These are phyloP conservation scores for Geum urbanum DNA, from an alignment of 306 rosid genomes.

Conservation along the genomic window DNA sequence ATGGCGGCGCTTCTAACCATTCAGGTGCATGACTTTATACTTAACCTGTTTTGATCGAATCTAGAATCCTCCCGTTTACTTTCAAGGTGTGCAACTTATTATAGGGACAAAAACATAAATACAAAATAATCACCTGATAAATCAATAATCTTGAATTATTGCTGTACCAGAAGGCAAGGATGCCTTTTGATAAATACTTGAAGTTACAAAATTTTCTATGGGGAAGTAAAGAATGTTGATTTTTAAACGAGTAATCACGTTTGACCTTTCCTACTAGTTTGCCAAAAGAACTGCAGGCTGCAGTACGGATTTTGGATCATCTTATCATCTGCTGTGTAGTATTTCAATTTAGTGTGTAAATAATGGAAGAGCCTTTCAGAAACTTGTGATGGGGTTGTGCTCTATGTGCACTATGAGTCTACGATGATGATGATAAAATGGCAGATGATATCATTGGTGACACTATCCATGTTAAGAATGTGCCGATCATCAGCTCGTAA, in stretches of 20 bases:
- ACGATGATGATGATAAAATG: no score
- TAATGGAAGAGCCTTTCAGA: background rate
- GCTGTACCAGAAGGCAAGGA: background rate
- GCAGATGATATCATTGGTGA: no score
- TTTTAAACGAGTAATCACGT: background rate
- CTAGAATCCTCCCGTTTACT: background rate
- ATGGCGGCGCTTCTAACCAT: slow-evolving; percentile 87
- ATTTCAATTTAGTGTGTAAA: background rate
- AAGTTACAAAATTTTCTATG: background rate
- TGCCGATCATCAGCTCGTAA: no score
- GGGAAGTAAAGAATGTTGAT: background rate
- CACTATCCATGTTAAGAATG: no score
- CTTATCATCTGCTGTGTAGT: background rate
- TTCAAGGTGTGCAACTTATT: background rate
- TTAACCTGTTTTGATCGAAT: slow-evolving; percentile 2
- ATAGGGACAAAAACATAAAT: background rate
- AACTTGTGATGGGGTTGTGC: no score
- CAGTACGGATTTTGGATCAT: background rate
- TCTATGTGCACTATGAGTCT: no score
- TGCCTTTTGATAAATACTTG: background rate
- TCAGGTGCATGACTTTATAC: slow-evolving; percentile 50
- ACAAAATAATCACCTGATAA: background rate
- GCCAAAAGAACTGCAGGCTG: no score
- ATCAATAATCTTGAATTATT: background rate
- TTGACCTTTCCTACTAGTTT: background rate